Evolutionary conservation across 768 basidiomycete species (phyloP), one percentile per base, ranked within the genome.

Genomic region (Boletus fagicola): DNA sequence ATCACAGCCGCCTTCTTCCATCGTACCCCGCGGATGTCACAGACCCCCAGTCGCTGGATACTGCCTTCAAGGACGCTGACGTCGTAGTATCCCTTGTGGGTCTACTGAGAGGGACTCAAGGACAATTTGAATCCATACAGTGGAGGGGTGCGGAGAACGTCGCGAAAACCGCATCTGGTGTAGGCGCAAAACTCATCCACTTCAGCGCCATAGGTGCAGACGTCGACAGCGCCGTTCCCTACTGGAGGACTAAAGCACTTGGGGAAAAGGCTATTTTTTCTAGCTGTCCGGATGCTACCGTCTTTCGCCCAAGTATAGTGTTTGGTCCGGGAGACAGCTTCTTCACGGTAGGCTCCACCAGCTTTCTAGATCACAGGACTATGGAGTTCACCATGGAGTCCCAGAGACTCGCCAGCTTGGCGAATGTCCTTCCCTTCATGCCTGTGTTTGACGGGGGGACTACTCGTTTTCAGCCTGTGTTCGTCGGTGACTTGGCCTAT

Each of bases 121-220:
- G 76, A 33, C 73, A 82, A 48, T 89, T 89, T 62, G 79, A 87
- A 50, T 73, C 73, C 11, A 77, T 87, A 16, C 88, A 90, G 61
- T 78, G 80, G 76, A 76, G 75, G 62, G 88, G 89, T 5, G 85
- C 84, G 18, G 80, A 83, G 61, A 86, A 88, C 62, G 82, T 91
- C 9, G 86, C 87, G 0, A 63, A 66, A 38, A 78, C 78, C 2
- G 82, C 85, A 0, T 78, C 75, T 56, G 68, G 75, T 7, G 76
- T 68, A 30, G 83, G 83, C 13, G 85, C 85, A 7, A 83, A 80
- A 62, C 72, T 87, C 18, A 76, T 87, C 24, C 86, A 88, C 62
- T 71, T 92, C 63, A 87, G 85, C 59, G 86, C 88, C 24, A 87
- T 91, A 64, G 87, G 87, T n/a, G 86, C 87, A n/a, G 77, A 88